Evolutionary conservation across 2,329 filamentous ascomycete genomes (phyloP).

Genomic region (Penicillium sp.): DNA sequence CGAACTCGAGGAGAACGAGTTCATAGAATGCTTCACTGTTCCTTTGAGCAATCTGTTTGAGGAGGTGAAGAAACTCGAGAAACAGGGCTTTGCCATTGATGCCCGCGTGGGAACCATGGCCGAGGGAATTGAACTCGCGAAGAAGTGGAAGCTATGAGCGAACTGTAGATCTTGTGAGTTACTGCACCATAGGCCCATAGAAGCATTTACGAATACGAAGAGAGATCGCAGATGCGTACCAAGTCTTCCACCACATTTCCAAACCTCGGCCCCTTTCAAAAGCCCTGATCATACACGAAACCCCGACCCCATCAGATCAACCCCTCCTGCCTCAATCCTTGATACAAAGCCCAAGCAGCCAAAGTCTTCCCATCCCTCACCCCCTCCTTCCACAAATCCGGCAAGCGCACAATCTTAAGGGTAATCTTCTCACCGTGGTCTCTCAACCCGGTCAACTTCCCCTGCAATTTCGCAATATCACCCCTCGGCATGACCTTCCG

Average conservation of each 20-base stretch:
- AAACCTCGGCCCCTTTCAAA: neutral
- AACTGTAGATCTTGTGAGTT: neutral
- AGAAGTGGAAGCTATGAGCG: conserved; percentile 39
- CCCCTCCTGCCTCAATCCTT: conserved; percentile 49
- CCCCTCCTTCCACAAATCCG: conserved; percentile 53
- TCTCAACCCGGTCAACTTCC: conserved; percentile 53
- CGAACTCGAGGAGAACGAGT: conserved; percentile 72
- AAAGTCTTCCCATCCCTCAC: conserved; percentile 55
- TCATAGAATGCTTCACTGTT: conserved; percentile 73
- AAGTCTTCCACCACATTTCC: neutral
- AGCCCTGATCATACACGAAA: neutral
- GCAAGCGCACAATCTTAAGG: conserved; percentile 52
- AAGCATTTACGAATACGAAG: neutral
- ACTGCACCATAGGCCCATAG: neutral
- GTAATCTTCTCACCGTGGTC: conserved; percentile 58
- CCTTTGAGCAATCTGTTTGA: conserved; percentile 62
- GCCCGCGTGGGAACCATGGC: conserved; percentile 73
- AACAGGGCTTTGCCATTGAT: conserved; percentile 72
- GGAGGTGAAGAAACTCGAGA: conserved; percentile 63
- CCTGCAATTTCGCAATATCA: conserved; percentile 50
- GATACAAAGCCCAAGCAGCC: conserved; percentile 54
- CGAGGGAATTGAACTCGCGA: conserved; percentile 72
- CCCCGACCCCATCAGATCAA: conserved; percentile 32
- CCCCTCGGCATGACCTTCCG: conserved; percentile 50
- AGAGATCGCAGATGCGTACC: neutral